Evolutionary conservation across 2,329 filamentous ascomycete species (phyloP), one percentile per base, ranked within the genome.

Genomic region (Stemphylium lycopersici): DNA sequence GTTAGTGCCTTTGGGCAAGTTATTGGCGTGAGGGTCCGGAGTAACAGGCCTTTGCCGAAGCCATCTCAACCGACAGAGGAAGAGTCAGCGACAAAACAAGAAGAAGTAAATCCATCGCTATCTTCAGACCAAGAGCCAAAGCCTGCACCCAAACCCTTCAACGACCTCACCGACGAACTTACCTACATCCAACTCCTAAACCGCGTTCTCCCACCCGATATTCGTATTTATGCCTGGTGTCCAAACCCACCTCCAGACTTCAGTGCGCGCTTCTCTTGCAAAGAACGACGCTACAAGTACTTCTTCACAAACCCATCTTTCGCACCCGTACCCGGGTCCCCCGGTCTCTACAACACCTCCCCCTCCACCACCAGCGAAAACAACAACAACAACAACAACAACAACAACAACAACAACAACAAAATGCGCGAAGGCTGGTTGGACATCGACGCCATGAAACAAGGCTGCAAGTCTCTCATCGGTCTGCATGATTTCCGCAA

Each of bases 1-100:
- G 95, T 99, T 32, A 97, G 92, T 75, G 93, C 95, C 3, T 99
- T 99, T 78, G 95, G 95, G 0, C 95, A 99, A 79, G 95, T 99
- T 52, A 87, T 99, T 68, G 90, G 87, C 0, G 78, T 99, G 36
- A 80, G 89, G 50, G 87, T 99, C 13, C 83, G 93, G 70, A 97
- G 93, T 75, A 90, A 89, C 66, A 80, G 84, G 62, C 91, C 91
- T 1, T 69, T 88, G 46, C 76, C 65, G 20, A 70, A 51, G 31
- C 4, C 51, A 32, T 44, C 56, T 24, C 12, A 36, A 12, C 45
- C 49, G 29, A 37, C 56, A n/a, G 50, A 60, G n/a, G 34, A 56
- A 6, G 32, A 42, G 11, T 26, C 52, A 6, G 50, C 58, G 3
- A 16, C 36, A 4, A 4, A 22, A 0, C 20, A 44, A 4, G 57